Percentiles rank a stretch among this genome's conserved stretches.
These are phyloP conservation scores for Theobroma grandiflorum DNA, from an alignment of 441 rosid species.

Conservation along the genomic window DNA sequence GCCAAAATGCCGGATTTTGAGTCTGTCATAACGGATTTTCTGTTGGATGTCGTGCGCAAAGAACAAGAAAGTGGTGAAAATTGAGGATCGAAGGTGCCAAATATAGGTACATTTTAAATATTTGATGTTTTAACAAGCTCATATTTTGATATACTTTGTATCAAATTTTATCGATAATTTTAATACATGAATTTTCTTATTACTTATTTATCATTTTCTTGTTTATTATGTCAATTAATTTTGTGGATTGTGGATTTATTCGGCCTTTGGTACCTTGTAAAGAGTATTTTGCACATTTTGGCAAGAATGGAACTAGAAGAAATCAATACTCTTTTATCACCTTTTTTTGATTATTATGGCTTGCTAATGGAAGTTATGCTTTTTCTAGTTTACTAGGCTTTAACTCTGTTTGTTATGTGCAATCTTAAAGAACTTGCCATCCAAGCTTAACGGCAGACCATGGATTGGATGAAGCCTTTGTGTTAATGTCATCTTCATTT, in stretches of 20 bases:
- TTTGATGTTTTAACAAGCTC: neutral
- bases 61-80: slow-evolving; percentile 18
- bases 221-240: neutral
- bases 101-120: slow-evolving; percentile 14
- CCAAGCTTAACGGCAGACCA: neutral
- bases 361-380: neutral
- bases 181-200: neutral
- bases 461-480: neutral
- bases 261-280: neutral
- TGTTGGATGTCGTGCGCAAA: slow-evolving; percentile 49
- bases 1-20: slow-evolving; percentile 80
- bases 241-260: neutral
- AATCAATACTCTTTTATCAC: neutral
- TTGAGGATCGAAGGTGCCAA: neutral
- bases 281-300: neutral
- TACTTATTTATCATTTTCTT: neutral
- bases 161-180: neutral
- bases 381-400: neutral
- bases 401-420: neutral
- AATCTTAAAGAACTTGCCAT: neutral
- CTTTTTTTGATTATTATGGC: neutral
- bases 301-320: neutral
- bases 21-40: slow-evolving; percentile 69
- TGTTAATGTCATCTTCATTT: neutral
- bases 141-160: neutral